A percentile compares a stretch with the other conserved stretches of the same genome.
These are phyloP conservation scores for Rhizopogon vulgaris DNA, from an alignment of 768 basidiomycete species.

Conservation along the genomic window DNA sequence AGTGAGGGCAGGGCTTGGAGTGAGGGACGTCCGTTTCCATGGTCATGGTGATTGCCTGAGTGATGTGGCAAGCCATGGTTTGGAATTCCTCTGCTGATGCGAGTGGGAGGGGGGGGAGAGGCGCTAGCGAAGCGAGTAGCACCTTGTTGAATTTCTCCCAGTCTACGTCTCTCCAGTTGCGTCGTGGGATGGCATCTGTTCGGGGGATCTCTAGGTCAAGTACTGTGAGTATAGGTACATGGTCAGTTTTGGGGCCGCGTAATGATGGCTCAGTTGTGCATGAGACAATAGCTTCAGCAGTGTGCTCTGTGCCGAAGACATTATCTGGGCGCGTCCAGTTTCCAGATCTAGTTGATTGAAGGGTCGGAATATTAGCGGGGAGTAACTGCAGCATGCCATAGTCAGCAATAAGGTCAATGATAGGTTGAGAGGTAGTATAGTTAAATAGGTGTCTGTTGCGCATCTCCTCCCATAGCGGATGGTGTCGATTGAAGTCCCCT, in stretches of 20 bases:
- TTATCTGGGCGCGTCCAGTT: constrained; percentile 9
- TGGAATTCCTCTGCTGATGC: too few relatives aligned
- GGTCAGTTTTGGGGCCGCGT: neutral
- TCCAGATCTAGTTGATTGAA: neutral
- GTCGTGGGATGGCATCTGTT: neutral
- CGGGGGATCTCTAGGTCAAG: neutral
- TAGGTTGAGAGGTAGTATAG: neutral
- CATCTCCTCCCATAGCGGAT: constrained; percentile 31
- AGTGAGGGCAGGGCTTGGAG: constrained; percentile 7
- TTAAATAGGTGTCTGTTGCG: constrained; percentile 12
- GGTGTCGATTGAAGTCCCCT: constrained; percentile 37
- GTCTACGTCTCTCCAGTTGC: constrained; percentile 1
- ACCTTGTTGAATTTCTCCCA: constrained; percentile 2
- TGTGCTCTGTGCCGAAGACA: constrained; percentile 4
- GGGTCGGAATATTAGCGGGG: constrained; percentile 2
- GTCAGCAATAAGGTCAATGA: constrained; percentile 6
- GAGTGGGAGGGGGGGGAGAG: too few relatives aligned
- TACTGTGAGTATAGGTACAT: neutral
- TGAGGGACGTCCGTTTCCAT: constrained; percentile 2
- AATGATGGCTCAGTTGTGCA: neutral
- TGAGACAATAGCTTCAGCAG: neutral
- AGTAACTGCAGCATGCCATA: constrained; percentile 3
- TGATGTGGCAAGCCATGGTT: too few relatives aligned
- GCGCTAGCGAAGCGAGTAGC: too few relatives aligned
- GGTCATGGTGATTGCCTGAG: too few relatives aligned